Base-by-base conservation (phyloP, 192 early-diverging fungal species). In the Pecoramyces ruminantium region DNA sequence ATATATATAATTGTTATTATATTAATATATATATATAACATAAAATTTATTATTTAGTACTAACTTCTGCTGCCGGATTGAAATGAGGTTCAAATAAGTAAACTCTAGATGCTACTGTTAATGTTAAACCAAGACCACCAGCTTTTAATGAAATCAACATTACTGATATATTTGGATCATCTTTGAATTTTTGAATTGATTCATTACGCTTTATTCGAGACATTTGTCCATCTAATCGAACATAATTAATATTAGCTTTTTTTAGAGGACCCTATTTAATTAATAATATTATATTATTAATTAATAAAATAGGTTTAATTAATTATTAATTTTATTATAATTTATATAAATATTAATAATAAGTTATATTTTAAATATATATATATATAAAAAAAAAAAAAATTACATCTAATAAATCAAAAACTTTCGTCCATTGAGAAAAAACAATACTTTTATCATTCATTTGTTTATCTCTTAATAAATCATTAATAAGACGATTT, bases 351-450 rank as follows among this genome's bases (percentile, higher is more conserved):
- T n/a, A 34, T 34, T 34, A 34, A 34, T 34, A 34, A 34, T 3
- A 34, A 6, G 11, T 34, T 34, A 11, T 6, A 34, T 3, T 34
- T 6, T 34, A 34, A 34, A 34, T 34, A 34, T 34, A 34, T 34
- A 34, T 34, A 34, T 34, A 34, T 34, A 34, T 34, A 34, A 6
- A 6, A 6, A 34, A 34, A 34, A 6, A 34, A 9, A 9, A 67
- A 67, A 21, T 67, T 67, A 67, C 51, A 67, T 90, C 90, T n/a
- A 93, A 86, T 9, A 96, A 78, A 80, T 94, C 90, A 28, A 98
- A 87, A 88, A 97, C 92, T 12, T 85, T 85, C 2, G 95, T 97
- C 87, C 94, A 99, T 84, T 99, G 97, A 27, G 96, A 97, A 83
- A 98, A 99, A 0, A 99, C 92, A 8, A 99, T 94, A 28, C 90